These are phyloP conservation scores for Ilyonectria mors-panacis DNA, from an alignment of 2,329 filamentous ascomycete genomes.

Conservation along the genomic window DNA sequence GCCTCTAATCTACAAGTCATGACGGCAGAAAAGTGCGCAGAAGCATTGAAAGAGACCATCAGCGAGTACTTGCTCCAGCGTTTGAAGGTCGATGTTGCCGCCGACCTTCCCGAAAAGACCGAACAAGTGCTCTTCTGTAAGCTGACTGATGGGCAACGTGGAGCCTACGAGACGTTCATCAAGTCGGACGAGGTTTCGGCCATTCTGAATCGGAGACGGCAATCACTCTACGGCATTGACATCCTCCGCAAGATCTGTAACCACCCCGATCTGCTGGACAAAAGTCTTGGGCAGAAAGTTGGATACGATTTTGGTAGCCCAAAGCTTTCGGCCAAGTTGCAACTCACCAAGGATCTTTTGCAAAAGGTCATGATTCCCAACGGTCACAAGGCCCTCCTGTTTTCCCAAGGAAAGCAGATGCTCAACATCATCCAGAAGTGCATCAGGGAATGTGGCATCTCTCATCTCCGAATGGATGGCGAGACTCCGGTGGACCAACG, in stretches of 20 bases:
- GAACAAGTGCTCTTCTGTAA: conserved; percentile 98
- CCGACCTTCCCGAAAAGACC: conserved; percentile 94
- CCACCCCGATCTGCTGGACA: conserved; percentile 90
- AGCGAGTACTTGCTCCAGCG: conserved; percentile 93
- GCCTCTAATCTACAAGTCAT: conserved; percentile 95
- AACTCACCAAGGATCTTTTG: conserved; percentile 89
- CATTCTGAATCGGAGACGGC: conserved; percentile 81
- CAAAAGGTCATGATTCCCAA: conserved; percentile 87
- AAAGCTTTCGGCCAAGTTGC: conserved; percentile 93
- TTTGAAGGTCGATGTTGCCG: conserved; percentile 93
- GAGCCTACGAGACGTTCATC: conserved; percentile 86
- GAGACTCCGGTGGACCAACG: conserved; percentile 89
- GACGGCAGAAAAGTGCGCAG: conserved; percentile 93
- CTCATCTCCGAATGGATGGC: conserved; percentile 93
- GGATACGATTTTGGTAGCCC: conserved; percentile 84
- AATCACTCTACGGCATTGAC: conserved; percentile 91
- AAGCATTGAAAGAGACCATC: conserved; percentile 93
- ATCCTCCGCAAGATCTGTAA: conserved; percentile 97
- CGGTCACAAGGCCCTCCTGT: conserved; percentile 93
- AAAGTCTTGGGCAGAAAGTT: conserved; percentile 65
- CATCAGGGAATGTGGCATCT: conserved; percentile 78
- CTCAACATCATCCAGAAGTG: conserved; percentile 93
- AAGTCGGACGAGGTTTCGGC: conserved; percentile 87
- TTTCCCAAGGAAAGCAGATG: conserved; percentile 95
- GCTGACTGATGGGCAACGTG: conserved; percentile 81